Evolutionary conservation across 2,329 filamentous ascomycete species (phyloP).

Genomic region (Colletotrichum acutatum): DNA sequence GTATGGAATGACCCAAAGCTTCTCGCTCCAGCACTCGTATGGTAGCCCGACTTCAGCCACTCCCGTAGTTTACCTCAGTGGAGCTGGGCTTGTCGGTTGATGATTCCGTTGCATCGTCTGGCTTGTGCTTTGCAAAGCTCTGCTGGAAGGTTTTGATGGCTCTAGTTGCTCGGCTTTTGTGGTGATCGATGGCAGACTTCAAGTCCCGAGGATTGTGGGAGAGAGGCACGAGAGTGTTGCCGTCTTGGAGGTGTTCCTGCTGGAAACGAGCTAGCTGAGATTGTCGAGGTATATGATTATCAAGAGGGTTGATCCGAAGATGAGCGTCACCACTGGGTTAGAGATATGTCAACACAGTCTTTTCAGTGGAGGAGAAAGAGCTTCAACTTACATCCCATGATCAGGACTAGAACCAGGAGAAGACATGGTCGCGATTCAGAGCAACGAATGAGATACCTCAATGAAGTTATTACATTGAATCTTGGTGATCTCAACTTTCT

Average conservation of each 20-base stretch:
- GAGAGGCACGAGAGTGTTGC: conserved; percentile 8
- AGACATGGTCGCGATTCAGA: background rate
- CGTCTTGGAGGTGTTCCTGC: background rate
- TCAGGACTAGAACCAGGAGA: background rate
- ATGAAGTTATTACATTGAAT: background rate
- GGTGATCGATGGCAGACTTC: conserved; percentile 13
- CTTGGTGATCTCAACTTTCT: background rate
- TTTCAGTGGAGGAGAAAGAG: background rate
- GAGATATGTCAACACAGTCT: background rate
- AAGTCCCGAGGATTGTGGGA: background rate
- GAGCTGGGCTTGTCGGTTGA: background rate
- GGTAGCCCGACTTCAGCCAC: background rate
- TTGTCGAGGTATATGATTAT: background rate
- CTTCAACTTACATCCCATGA: background rate
- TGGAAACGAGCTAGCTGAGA: conserved; percentile 19
- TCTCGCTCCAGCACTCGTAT: too few relatives aligned
- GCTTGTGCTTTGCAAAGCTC: background rate
- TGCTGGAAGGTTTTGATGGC: conserved; percentile 11
- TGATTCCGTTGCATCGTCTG: background rate
- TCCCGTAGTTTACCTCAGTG: too few relatives aligned
- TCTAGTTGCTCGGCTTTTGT: conserved; percentile 5
- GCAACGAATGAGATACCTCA: background rate
- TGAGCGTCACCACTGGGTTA: background rate
- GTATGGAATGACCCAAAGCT: background rate
- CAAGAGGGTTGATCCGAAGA: background rate